Evolutionary conservation across 1,139 yeast genomes (phyloP).

Genomic region (Suhomyces choctaworum): DNA sequence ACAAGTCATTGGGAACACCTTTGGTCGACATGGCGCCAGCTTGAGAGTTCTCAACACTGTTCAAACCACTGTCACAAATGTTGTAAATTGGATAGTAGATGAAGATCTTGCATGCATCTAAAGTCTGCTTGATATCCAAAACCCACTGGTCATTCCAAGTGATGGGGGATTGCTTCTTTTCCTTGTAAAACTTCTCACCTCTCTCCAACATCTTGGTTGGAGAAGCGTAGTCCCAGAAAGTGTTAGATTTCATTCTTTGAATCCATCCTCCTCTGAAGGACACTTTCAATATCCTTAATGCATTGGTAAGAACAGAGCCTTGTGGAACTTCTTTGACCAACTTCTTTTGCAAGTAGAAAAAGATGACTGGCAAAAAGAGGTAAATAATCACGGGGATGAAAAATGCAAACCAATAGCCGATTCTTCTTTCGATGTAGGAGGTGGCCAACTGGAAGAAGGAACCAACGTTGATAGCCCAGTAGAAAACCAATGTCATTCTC

Average conservation of each 20-base stretch:
- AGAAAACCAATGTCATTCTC: constrained; percentile 74
- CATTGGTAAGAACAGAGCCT: constrained; percentile 50
- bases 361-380: constrained; percentile 47
- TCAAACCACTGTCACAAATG: constrained; percentile 66
- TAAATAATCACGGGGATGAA: constrained; percentile 57
- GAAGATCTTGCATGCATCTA: constrained; percentile 62
- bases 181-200: constrained; percentile 35
- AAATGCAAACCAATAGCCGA: constrained; percentile 80
- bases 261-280: constrained; percentile 44
- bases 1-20: constrained; percentile 72
- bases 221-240: constrained; percentile 57
- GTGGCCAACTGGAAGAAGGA: constrained; percentile 78
- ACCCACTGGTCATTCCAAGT: constrained; percentile 60
- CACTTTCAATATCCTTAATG: constrained; percentile 40
- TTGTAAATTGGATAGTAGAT: constrained; percentile 62
- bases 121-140: constrained; percentile 57
- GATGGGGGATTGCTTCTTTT: constrained; percentile 34
- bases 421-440: constrained; percentile 64
- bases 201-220: constrained; percentile 50
- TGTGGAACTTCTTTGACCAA: constrained; percentile 43
- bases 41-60: constrained; percentile 61
- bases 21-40: constrained; percentile 65
- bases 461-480: constrained; percentile 80
- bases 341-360: constrained; percentile 37
- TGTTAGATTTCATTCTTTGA: constrained; percentile 33